Base-by-base conservation (phyloP, 306 rosid species). In the Corylus heterophylla region DNA sequence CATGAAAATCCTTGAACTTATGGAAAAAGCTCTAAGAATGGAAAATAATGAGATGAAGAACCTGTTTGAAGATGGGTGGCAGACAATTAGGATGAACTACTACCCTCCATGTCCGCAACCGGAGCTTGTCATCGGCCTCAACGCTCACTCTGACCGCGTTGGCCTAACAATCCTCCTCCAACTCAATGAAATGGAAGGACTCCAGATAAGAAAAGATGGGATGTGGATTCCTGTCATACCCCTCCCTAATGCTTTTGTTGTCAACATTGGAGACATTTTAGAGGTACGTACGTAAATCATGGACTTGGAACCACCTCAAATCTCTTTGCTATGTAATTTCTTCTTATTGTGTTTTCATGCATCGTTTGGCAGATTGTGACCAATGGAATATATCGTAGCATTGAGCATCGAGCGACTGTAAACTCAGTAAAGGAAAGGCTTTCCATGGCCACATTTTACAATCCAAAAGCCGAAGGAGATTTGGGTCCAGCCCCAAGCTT, bases 401-500 rank as follows among this genome's bases (percentile, higher is more conserved):
- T 62, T 1, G 76, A 77, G 79, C 89, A 90, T 77, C 71, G 89
- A 11, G 90, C 88, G 0, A 79, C 76, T 1, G 87, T 88, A 12
- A 90, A 88, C 78, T 31, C 69, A 10, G 2, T 17, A 8, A 83
- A 80, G 17, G 92, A 90, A 12, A 87, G 94, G 54, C 22, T 90
- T 8, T 81, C 87, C 0, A 48, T 88, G 2, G 92, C 84, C 67
- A 75, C 89, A 67, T 88, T 88, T 47, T 83, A 71, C 80, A 78
- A 59, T 4, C 85, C 89, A 12, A 81, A 83, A 20, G 31, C 85
- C 66, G 89, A 68, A 20, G 82, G 77, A 63, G 83, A 81, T 8
- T 49, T 88, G 25, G 88, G 94, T n/a, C 94, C 92, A 42, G 58
- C 81, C 18, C 76, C 86, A n/a, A 76, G 79, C 69, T 78, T 88